These are phyloP conservation scores for Falciphora oryzae DNA, from an alignment of 2,329 filamentous ascomycete species.

Conservation along the genomic window DNA sequence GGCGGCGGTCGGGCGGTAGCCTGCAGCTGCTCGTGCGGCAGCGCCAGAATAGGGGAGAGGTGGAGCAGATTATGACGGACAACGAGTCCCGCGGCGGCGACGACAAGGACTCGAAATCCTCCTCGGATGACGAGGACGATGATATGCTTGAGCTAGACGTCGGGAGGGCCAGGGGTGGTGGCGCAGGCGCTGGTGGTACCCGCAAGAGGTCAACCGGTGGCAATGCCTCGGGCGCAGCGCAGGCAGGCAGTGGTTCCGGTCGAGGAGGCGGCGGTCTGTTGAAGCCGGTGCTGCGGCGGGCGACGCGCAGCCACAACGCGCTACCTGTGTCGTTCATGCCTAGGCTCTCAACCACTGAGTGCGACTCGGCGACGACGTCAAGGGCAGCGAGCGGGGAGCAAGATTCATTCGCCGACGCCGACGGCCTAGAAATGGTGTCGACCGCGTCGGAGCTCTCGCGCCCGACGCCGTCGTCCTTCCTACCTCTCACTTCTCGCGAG, in stretches of 20 bases:
- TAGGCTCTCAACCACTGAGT: not conserved
- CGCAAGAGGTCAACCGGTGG: constrained; percentile 2
- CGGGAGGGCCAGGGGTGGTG: constrained; percentile 5
- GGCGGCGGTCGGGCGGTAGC: constrained; percentile 46
- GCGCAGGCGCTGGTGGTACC: not conserved
- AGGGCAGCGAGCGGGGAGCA: not conserved
- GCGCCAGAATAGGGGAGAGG: constrained; percentile 21
- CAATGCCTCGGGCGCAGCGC: not conserved
- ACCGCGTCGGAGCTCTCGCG: not conserved
- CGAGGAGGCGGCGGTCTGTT: constrained; percentile 1
- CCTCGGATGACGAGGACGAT: constrained; percentile 20
- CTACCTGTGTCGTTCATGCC: constrained; percentile 3
- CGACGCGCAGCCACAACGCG: constrained; percentile 7
- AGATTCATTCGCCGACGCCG: not conserved
- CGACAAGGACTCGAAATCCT: constrained; percentile 1
- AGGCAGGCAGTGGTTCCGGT: constrained; percentile 1
- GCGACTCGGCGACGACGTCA: not conserved
- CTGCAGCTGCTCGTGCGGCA: constrained; percentile 33
- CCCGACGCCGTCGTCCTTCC: not conserved
- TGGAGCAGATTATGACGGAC: constrained; percentile 26
- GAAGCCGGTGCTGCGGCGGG: constrained; percentile 7
- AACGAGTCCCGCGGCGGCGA: constrained; percentile 9
- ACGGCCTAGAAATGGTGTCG: not conserved
- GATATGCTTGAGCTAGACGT: constrained; percentile 20
- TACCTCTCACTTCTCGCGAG: not conserved